A percentile compares a stretch with the other conserved stretches of the same genome.
Conservation (phyloP, 2,329 filamentous ascomycete species). For the Amesomyces nigricolor region DNA sequence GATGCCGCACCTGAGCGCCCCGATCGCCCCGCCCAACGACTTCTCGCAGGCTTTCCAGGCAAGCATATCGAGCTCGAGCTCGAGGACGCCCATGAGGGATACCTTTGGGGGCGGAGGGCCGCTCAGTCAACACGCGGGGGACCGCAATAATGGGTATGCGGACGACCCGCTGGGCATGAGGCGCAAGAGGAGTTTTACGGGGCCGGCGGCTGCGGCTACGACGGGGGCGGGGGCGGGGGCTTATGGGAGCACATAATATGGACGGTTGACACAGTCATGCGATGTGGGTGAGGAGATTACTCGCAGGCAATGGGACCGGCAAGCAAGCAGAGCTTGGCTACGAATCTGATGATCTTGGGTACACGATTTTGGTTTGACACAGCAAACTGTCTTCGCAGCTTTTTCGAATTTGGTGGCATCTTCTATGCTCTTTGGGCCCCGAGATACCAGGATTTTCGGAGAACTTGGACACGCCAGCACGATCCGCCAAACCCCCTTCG, state of each 20-base stretch:
- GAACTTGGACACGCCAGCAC: too few relatives aligned
- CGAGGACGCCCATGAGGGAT: conserved; percentile 43
- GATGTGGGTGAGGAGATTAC: too few relatives aligned
- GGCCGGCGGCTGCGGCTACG: conserved; percentile 17
- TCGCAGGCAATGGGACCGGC: not conserved
- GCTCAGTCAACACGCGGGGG: conserved; percentile 22
- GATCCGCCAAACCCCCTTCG: too few relatives aligned
- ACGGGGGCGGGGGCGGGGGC: conserved; percentile 15
- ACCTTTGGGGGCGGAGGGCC: conserved; percentile 35
- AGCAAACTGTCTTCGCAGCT: not conserved
- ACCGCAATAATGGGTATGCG: conserved; percentile 28
- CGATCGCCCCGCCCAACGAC: conserved; percentile 48
- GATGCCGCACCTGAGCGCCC: conserved; percentile 50
- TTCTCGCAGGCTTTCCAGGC: conserved; percentile 46
- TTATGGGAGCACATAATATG: conserved; percentile 22
- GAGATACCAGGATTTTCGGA: too few relatives aligned
- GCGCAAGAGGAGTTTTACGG: conserved; percentile 37
- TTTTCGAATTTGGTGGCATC: too few relatives aligned
- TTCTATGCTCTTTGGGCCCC: too few relatives aligned
- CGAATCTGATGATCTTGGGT: too few relatives aligned
- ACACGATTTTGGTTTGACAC: not conserved
- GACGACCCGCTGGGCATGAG: conserved; percentile 31
- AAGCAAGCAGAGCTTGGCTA: not conserved
- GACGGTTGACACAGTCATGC: too few relatives aligned
- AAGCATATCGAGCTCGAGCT: conserved; percentile 33